These are phyloP conservation scores for Fusarium torreyae DNA, from an alignment of 2,329 filamentous ascomycete genomes.

Conservation along the genomic window DNA sequence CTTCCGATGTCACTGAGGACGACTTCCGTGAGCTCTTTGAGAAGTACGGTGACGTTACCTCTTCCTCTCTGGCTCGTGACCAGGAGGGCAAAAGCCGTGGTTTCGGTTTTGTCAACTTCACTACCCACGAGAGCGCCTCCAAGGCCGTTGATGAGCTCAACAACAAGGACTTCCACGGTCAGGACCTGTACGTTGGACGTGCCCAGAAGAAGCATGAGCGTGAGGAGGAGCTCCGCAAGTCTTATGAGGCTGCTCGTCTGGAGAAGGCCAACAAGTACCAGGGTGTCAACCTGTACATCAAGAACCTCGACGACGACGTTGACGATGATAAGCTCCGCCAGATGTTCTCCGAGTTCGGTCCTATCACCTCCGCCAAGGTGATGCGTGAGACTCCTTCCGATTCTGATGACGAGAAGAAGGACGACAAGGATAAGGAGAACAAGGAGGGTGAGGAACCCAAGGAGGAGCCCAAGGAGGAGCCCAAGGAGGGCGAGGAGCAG, in stretches of 20 bases:
- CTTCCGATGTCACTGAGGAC: slow-evolving; percentile 86
- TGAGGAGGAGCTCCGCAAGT: slow-evolving; percentile 98
- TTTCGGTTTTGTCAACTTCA: slow-evolving; percentile 97
- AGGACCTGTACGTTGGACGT: slow-evolving; percentile 97
- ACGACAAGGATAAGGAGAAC: slow-evolving; percentile 66
- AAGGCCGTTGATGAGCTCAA: slow-evolving; percentile 94
- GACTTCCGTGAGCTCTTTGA: slow-evolving; percentile 96
- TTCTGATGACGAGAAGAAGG: slow-evolving; percentile 69
- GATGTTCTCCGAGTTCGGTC: slow-evolving; percentile 91
- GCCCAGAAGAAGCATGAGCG: slow-evolving; percentile 99
- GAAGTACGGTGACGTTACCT: slow-evolving; percentile 94
- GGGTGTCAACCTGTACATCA: slow-evolving; percentile 99
- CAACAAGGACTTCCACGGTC: slow-evolving; percentile 90
- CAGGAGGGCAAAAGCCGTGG: slow-evolving; percentile 93
- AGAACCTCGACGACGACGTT: slow-evolving; percentile 97
- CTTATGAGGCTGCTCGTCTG: slow-evolving; percentile 96
- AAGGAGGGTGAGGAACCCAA: slow-evolving; percentile 64
- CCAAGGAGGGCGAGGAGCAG: slow-evolving; percentile 64
- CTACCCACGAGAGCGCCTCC: slow-evolving; percentile 88
- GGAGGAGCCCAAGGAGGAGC: slow-evolving; percentile 65
- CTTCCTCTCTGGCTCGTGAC: slow-evolving; percentile 92
- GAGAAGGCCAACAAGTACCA: slow-evolving; percentile 99
- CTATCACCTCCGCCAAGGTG: slow-evolving; percentile 98
- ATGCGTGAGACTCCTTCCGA: slow-evolving; percentile 86
- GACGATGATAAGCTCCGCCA: slow-evolving; percentile 98